Base-by-base conservation (phyloP, 345 rosid species). In the Iberis pinnata region DNA sequence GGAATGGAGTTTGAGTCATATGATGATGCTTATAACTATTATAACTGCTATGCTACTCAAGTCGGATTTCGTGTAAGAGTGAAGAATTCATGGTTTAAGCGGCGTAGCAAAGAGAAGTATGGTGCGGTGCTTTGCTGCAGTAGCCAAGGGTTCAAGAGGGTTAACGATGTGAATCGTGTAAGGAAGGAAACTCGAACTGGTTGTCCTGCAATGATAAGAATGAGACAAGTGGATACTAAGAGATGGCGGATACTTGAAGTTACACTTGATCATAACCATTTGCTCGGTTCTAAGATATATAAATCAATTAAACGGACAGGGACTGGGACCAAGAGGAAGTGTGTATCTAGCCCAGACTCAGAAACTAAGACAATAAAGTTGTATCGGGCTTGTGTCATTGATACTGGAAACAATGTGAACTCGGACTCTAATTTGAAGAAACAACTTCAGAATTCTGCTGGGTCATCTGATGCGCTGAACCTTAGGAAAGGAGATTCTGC, bases 1-100 rank as follows among this genome's bases (percentile, higher is more conserved):
- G 88, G 90, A n/a, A 77, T 82, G 90, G 95, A 86, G 73, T 82
- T 86, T 46, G 89, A 86, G 49, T 70, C 90, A 0, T 82, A 82
- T 29, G 88, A 86, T 39, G 95, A 82, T 70, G 88, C 83, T 9
- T 86, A 86, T 64, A 79, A 80, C 74, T 86, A 82, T 60, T 86
- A 86, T 45, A 86, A 70, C 33, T 82, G 85, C 60, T 82, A 86
- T 39, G 95, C 92, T 27, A 71, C 75, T 35, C 86, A 86, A 71
- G 70, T 67, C 8, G 92, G 95, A 16, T 86, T 86, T 53, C 65
- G 86, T 4, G 86, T 83, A 17, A 70, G 95, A 65, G 92, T 86
- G 33, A 86, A 83, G 75, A 80, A 80, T 59, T 86, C 95, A 1
- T 82, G 95, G 95, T 80, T 80, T 58, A 81, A 84, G 68, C 71